phyloP scores from a whole-genome alignment of 768 basidiomycete genomes.

The Naganishia friedmannii region DNA sequence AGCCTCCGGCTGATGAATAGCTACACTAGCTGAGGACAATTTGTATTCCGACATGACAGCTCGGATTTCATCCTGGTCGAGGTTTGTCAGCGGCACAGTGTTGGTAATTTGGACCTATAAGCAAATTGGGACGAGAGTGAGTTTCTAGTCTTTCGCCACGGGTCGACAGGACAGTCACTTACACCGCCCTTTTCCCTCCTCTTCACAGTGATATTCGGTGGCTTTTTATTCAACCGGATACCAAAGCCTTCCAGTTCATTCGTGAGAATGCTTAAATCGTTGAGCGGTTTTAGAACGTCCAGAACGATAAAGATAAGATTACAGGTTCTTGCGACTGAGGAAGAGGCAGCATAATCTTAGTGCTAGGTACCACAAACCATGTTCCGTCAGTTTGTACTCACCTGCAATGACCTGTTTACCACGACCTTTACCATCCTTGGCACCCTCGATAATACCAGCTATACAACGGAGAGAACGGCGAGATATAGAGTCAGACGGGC shows the following conservation, averaged over 20 bases:
- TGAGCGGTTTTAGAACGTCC: constrained; percentile 96
- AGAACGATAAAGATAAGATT: constrained; percentile 98
- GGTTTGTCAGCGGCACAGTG: constrained; percentile 91
- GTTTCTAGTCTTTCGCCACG: constrained; percentile 1
- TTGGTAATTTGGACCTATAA: constrained; percentile 84
- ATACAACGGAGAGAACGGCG: constrained; percentile 27
- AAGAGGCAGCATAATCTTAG: not conserved
- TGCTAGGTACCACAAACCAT: not conserved
- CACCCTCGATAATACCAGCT: constrained; percentile 98
- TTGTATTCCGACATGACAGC: constrained; percentile 90
- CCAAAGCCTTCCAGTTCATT: constrained; percentile 96
- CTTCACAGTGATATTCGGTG: constrained; percentile 72
- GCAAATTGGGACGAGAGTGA: not conserved
- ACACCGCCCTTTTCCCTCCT: constrained; percentile 67
- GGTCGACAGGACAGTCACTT: constrained; percentile 25
- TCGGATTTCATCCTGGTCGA: constrained; percentile 93
- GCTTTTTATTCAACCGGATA: constrained; percentile 89
- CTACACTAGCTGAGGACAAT: constrained; percentile 77
- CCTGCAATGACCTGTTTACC: constrained; percentile 71
- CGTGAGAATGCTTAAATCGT: constrained; percentile 85
- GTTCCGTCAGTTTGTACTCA: constrained; percentile 16
- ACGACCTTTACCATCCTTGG: constrained; percentile 90
- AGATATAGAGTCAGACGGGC: not conserved
- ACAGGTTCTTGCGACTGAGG: constrained; percentile 93
- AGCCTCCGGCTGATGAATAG: constrained; percentile 85